These are phyloP conservation scores for Tinospora cordifolia DNA, from an alignment of 164 flowering plant genomes.

Conservation along the genomic window DNA sequence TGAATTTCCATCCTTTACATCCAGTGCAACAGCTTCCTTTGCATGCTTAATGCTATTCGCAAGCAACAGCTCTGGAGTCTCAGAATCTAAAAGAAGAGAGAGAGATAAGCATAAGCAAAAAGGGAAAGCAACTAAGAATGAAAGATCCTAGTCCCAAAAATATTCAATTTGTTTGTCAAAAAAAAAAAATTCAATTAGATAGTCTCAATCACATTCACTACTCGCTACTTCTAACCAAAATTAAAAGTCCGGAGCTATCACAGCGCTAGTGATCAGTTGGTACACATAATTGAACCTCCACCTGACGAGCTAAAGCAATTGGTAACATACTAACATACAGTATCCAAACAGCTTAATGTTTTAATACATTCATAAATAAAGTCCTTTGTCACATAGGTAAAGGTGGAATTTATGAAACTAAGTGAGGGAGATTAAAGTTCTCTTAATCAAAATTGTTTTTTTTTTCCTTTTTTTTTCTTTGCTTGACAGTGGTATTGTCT, in stretches of 20 bases:
- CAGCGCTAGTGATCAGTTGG: too few species aligned
- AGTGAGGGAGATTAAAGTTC: not conserved
- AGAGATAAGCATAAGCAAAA: constrained; percentile 3
- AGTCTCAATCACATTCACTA: too few species aligned
- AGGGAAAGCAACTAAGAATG: not conserved
- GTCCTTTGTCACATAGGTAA: not conserved
- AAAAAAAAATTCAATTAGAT: too few species aligned
- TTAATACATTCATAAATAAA: too few species aligned
- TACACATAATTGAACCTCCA: too few species aligned
- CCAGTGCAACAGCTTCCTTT: constrained; percentile 76
- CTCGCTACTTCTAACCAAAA: not conserved
- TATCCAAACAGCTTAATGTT: not conserved
- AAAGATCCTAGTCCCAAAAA: too few species aligned
- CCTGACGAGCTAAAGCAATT: not conserved
- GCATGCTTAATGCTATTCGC: constrained; percentile 86
- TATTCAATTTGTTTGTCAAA: not conserved
- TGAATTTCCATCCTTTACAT: constrained; percentile 83
- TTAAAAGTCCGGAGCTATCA: not conserved
- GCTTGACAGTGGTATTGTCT: too few species aligned
- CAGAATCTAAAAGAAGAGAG: constrained; percentile 39
- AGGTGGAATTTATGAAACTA: not conserved
- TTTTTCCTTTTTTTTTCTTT: too few species aligned
- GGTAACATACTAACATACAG: not conserved
- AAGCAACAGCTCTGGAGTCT: constrained; percentile 52
- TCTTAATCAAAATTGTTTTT: not conserved